A percentile compares a stretch with the other conserved stretches of the same genome.
These are phyloP conservation scores for Rhododendron griersonianum DNA, from an alignment of 148 eudicot genomes.

Conservation along the genomic window DNA sequence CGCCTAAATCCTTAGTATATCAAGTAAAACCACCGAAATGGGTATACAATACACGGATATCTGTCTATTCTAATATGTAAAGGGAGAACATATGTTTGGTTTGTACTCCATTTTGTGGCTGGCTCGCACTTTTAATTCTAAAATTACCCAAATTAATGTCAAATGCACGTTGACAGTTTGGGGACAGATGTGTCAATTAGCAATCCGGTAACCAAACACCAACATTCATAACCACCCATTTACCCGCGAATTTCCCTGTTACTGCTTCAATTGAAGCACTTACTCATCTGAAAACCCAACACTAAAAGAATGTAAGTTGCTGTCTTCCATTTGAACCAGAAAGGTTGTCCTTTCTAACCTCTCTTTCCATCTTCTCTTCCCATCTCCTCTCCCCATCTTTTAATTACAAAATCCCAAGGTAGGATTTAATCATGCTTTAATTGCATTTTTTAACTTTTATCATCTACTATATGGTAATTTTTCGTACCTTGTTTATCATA, in stretches of 20 bases:
- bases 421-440: not conserved
- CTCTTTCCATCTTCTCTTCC: not conserved
- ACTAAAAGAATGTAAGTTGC: not conserved
- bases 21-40: not conserved
- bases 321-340: not conserved
- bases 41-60: not conserved
- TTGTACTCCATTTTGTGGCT: not conserved
- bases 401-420: not conserved
- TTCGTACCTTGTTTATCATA: not conserved
- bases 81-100: not conserved
- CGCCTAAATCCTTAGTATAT: not conserved
- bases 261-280: not conserved
- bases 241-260: not conserved
- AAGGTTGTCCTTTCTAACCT: not conserved
- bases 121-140: not conserved
- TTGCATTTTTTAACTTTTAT: not conserved
- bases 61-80: too few relatives aligned
- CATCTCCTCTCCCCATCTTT: not conserved
- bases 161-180: not conserved
- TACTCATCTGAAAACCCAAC: not conserved
- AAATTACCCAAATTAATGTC: not conserved
- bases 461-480: not conserved
- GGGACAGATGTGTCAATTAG: not conserved
- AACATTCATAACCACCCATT: not conserved
- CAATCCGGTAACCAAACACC: not conserved